Conservation (phyloP, 305 asterid genomes). For the Fraxinus sp. region DNA sequence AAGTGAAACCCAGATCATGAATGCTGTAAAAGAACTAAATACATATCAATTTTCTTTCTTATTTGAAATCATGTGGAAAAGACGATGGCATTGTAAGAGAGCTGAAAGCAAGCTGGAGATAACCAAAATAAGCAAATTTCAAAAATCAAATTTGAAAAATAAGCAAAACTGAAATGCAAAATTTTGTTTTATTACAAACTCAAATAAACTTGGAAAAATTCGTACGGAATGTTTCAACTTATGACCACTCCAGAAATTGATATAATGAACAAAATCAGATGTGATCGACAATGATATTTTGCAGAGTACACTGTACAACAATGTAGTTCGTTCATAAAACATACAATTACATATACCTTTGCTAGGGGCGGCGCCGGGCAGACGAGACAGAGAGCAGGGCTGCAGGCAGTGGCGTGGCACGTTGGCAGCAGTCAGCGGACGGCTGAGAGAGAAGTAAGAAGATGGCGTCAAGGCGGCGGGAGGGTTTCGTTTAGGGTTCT, state of each 20-base stretch:
- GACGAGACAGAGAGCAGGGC: no score
- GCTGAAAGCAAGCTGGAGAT: no score
- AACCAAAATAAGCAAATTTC: no score
- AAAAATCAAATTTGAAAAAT: no score
- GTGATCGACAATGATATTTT: not conserved
- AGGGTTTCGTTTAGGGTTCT: no score
- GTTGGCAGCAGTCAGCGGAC: no score
- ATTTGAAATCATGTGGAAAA: not conserved
- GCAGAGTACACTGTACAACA: not conserved
- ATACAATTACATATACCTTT: conserved; percentile 31
- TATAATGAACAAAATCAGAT: conserved; percentile 20
- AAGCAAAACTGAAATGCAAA: no score
- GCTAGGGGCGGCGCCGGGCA: not conserved
- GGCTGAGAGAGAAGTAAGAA: no score
- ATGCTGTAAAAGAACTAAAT: not conserved
- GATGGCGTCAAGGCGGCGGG: no score
- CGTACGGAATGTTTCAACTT: not conserved
- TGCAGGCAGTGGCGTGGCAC: no score
- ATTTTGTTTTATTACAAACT: no score
- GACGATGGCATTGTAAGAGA: not conserved
- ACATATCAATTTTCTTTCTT: not conserved
- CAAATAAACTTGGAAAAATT: not conserved
- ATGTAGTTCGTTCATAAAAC: not conserved
- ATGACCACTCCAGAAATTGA: not conserved
- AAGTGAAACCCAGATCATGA: conserved; percentile 33